These are phyloP conservation scores for Candida smagusa DNA, from an alignment of 1,139 yeast species.

Conservation along the genomic window DNA sequence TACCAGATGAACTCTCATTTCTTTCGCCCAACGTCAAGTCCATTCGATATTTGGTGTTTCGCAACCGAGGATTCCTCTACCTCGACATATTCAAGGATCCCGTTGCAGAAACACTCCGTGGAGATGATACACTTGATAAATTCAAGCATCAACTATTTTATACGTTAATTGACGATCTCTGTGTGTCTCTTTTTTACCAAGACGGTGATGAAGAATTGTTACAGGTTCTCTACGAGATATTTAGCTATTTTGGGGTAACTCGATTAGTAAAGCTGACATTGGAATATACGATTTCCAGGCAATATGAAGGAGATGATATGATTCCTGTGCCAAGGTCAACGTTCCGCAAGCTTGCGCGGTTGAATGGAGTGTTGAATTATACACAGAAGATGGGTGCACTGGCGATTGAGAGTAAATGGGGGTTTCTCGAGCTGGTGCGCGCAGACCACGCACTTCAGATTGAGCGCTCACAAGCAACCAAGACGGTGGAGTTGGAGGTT, in stretches of 20 bases:
- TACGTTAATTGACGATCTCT: slow-evolving; percentile 53
- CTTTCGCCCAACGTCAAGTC: slow-evolving; percentile 70
- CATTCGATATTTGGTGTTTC: slow-evolving; percentile 70
- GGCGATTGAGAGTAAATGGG: slow-evolving; percentile 13
- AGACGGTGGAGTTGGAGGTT: slow-evolving; percentile 8
- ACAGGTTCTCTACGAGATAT: slow-evolving; percentile 46
- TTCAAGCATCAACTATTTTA: slow-evolving; percentile 27
- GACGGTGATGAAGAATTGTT: slow-evolving; percentile 61
- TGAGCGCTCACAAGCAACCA: slow-evolving; percentile 8
- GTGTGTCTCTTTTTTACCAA: slow-evolving; percentile 53
- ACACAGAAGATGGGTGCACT: not conserved
- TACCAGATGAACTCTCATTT: slow-evolving; percentile 41
- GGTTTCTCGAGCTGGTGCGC: slow-evolving; percentile 28
- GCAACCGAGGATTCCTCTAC: slow-evolving; percentile 77
- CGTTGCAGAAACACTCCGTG: not conserved
- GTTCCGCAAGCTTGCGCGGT: slow-evolving; percentile 6
- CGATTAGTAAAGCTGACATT: slow-evolving; percentile 59
- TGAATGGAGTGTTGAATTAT: slow-evolving; percentile 4
- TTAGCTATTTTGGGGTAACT: slow-evolving; percentile 42
- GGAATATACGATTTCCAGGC: slow-evolving; percentile 58
- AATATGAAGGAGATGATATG: slow-evolving; percentile 45
- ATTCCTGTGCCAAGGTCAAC: slow-evolving; percentile 22
- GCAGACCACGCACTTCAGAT: slow-evolving; percentile 27
- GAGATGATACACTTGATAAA: not conserved
- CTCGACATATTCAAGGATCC: slow-evolving; percentile 40